Percentiles rank a stretch among this genome's conserved stretches.
These are phyloP conservation scores for Ceratocystis lukuohia DNA, from an alignment of 2,329 filamentous ascomycete species.

Conservation along the genomic window DNA sequence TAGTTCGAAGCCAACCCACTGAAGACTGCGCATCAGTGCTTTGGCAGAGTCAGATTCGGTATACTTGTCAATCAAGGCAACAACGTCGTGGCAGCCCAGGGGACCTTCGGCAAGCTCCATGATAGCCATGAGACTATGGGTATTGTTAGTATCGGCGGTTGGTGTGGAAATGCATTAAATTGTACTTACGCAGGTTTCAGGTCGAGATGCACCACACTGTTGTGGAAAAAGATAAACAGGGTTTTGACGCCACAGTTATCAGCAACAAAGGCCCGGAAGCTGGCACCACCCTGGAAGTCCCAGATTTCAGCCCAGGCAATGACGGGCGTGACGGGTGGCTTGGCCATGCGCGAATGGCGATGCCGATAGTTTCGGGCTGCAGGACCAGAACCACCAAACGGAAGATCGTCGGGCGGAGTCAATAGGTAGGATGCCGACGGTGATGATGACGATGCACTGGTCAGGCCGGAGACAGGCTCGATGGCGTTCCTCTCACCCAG, in stretches of 20 bases:
- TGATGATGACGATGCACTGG: constrained; percentile 47
- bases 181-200: constrained; percentile 70
- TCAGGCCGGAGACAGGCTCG: constrained; percentile 70
- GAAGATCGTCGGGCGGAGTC: constrained; percentile 41
- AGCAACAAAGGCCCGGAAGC: constrained; percentile 75
- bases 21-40: constrained; percentile 64
- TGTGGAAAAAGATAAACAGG: constrained; percentile 80
- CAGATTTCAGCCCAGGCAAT: constrained; percentile 62
- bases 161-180: not conserved
- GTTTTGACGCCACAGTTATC: constrained; percentile 56
- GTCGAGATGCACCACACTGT: constrained; percentile 55
- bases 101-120: constrained; percentile 74
- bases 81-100: constrained; percentile 62
- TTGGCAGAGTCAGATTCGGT: constrained; percentile 49
- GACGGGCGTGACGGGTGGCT: constrained; percentile 27
- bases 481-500: constrained; percentile 81
- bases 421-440: constrained; percentile 27
- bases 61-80: constrained; percentile 67
- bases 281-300: constrained; percentile 73
- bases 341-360: not conserved
- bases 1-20: constrained; percentile 86
- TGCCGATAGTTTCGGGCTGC: constrained; percentile 20
- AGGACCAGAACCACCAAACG: not conserved
- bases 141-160: constrained; percentile 24
- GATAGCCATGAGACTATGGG: constrained; percentile 62